Evolutionary conservation across 2,329 filamentous ascomycete species (phyloP).

Genomic region (Mycogone perniciosa): DNA sequence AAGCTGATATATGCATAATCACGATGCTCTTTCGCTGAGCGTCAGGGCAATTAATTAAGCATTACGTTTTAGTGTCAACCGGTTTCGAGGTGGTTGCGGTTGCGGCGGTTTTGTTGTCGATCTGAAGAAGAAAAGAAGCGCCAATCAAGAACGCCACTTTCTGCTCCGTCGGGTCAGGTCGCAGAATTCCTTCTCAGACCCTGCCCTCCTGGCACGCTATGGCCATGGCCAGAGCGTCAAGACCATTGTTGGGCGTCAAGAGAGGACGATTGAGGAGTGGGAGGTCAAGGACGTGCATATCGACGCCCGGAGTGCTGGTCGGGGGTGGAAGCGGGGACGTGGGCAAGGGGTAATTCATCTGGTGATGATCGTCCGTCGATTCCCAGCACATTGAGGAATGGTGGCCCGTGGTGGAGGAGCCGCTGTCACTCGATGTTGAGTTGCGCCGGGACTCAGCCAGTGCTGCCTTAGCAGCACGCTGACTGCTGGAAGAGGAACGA

Average conservation of each 20-base stretch:
- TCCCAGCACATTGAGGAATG: conserved; percentile 33
- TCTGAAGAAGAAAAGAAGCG: background rate
- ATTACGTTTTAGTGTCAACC: conserved; percentile 4
- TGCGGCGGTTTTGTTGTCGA: background rate
- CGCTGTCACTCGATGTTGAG: conserved; percentile 28
- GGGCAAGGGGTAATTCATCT: conserved; percentile 31
- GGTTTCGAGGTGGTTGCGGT: background rate
- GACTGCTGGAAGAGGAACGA: conserved; percentile 34
- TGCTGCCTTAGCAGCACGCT: conserved; percentile 27
- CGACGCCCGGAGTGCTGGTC: conserved; percentile 26
- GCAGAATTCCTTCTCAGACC: background rate
- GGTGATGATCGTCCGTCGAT: conserved; percentile 27
- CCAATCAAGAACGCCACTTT: background rate
- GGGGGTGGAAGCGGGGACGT: conserved; percentile 24
- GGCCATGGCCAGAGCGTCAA: conserved; percentile 50
- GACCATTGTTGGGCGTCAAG: conserved; percentile 43
- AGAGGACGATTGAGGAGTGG: conserved; percentile 41
- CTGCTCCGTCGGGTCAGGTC: background rate
- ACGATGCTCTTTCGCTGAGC: background rate
- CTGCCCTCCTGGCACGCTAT: conserved; percentile 45
- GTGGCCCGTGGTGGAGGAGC: conserved; percentile 22
- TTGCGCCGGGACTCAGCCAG: conserved; percentile 28
- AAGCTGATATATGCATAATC: background rate
- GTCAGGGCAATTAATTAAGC: background rate
- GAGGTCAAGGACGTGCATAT: conserved; percentile 40